Conservation (phyloP, 1,284 basidiomycete species). For the Retiboletus flavoniger region DNA sequence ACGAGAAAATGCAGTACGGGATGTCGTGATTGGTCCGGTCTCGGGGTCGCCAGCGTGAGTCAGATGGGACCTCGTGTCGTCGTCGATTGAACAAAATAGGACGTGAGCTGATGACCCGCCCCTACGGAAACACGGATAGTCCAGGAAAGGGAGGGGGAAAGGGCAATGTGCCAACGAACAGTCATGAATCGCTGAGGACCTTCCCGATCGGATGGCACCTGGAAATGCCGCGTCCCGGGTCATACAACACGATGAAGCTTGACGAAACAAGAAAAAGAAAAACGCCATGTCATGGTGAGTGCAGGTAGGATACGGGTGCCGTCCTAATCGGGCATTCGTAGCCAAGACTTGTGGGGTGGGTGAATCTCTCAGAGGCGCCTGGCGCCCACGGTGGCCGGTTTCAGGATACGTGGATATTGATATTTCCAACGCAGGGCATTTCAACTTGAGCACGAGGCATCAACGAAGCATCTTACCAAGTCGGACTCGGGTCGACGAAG, state of each 20-base stretch:
- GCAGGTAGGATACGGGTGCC: background rate
- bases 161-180: background rate
- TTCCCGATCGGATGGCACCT: constrained; percentile 1
- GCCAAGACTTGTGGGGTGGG: constrained; percentile 5
- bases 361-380: background rate
- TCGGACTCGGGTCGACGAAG: constrained; percentile 37
- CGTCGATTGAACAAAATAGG: constrained; percentile 4
- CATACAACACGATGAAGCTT: background rate
- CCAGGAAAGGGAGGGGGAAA: background rate
- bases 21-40: constrained; percentile 15
- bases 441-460: constrained; percentile 55
- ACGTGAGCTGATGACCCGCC: background rate
- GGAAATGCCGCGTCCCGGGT: background rate
- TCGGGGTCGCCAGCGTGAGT: background rate
- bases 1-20: constrained; percentile 7
- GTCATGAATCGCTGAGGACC: background rate
- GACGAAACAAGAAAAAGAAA: background rate
- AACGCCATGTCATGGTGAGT: constrained; percentile 47
- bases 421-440: constrained; percentile 40
- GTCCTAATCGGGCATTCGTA: constrained; percentile 4
- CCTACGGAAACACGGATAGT: background rate
- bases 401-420: constrained; percentile 15
- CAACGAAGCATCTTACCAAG: constrained; percentile 55
- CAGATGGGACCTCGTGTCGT: constrained; percentile 15
- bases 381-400: constrained; percentile 1